Evolutionary conservation across 1,284 basidiomycete species (phyloP).

Genomic region (Rhodotorula glutinis): DNA sequence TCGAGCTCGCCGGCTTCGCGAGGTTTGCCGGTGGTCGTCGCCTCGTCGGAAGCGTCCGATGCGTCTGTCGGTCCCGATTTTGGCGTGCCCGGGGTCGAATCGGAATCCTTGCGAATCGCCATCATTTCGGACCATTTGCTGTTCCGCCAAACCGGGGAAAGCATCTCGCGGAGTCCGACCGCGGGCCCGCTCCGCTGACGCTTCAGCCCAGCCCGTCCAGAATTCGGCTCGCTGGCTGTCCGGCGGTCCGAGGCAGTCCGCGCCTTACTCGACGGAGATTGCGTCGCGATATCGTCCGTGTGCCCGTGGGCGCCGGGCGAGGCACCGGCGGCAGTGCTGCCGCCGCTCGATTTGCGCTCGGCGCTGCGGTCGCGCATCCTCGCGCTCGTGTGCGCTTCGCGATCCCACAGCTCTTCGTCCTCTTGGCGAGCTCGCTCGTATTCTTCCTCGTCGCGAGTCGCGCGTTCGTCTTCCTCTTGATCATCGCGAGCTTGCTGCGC

Average conservation of each 20-base stretch:
- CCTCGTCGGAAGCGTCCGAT: not conserved
- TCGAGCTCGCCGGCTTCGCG: conserved; percentile 1
- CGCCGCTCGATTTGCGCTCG: not conserved
- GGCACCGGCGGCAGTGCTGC: too few relatives aligned
- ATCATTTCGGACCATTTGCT: conserved; percentile 12
- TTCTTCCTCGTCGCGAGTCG: not conserved
- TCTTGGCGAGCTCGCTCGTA: not conserved
- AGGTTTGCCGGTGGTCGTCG: not conserved
- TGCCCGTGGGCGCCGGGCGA: too few relatives aligned
- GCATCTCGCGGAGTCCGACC: conserved; percentile 9
- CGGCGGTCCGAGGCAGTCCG: too few relatives aligned
- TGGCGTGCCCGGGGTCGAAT: not conserved
- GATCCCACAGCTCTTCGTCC: not conserved
- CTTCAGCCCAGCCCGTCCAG: not conserved
- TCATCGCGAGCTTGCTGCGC: not conserved
- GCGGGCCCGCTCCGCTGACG: not conserved
- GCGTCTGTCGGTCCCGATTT: not conserved
- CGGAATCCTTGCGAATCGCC: conserved; percentile 10
- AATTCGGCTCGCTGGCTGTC: not conserved
- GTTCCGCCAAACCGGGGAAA: conserved; percentile 22
- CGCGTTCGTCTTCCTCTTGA: not conserved
- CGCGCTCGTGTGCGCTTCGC: not conserved
- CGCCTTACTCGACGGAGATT: too few relatives aligned
- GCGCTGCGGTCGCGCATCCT: not conserved
- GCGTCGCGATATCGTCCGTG: too few relatives aligned